phyloP scores from a whole-genome alignment of 2,329 filamentous ascomycete species.

The Camptophora hylomeconis region DNA sequence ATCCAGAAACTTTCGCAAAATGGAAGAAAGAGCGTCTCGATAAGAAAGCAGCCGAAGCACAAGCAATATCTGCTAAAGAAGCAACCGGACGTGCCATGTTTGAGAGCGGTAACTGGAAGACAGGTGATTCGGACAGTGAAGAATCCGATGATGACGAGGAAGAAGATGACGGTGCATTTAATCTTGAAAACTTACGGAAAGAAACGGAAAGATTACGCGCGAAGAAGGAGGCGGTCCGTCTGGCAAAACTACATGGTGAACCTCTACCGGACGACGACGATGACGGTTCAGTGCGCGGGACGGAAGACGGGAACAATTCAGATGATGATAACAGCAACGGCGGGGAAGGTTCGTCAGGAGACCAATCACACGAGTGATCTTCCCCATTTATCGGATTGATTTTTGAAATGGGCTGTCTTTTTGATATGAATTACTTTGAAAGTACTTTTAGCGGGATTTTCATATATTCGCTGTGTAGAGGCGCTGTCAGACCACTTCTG shows the following conservation, averaged over 20 bases:
- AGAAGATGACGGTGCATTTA: conserved; percentile 46
- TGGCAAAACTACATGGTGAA: conserved; percentile 27
- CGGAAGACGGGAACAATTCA: too few relatives aligned
- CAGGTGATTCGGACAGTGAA: conserved; percentile 49
- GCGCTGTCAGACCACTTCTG: too few relatives aligned
- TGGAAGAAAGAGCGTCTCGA: conserved; percentile 92
- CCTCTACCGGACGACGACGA: conserved; percentile 9
- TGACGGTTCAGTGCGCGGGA: too few relatives aligned
- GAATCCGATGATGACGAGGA: conserved; percentile 37
- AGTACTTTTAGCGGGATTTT: too few relatives aligned
- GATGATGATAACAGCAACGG: too few relatives aligned
- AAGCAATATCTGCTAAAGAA: conserved; percentile 83
- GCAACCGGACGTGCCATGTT: conserved; percentile 91
- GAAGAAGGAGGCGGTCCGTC: conserved; percentile 63
- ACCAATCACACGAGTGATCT: too few relatives aligned
- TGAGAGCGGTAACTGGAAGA: conserved; percentile 86
- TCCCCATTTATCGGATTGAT: too few relatives aligned
- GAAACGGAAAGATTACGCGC: conserved; percentile 70
- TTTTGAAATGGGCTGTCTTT: too few relatives aligned
- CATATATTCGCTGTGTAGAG: too few relatives aligned
- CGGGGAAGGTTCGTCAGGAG: too few relatives aligned
- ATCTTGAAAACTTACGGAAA: conserved; percentile 65
- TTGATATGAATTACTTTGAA: too few relatives aligned
- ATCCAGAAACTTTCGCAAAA: conserved; percentile 79
- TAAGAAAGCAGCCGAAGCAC: conserved; percentile 91